A percentile compares a stretch with the other conserved stretches of the same genome.
phyloP scores from a whole-genome alignment of 192 early-diverging fungal genomes.

The Backusella circina region DNA sequence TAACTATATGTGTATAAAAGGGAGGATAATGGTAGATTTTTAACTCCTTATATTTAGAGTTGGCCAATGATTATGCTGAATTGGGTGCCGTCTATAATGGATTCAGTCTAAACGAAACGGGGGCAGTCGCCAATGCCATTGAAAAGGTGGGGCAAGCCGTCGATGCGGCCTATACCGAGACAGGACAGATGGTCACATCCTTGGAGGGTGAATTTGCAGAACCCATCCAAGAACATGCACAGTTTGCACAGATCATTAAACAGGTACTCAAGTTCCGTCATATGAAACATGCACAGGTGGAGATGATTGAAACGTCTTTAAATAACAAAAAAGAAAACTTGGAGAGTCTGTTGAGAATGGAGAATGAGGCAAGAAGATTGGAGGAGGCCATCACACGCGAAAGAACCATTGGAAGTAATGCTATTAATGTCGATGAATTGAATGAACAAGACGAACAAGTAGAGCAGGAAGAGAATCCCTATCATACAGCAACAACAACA shows the following conservation, averaged over 20 bases:
- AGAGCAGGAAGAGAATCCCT: background rate
- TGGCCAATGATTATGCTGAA: constrained; percentile 74
- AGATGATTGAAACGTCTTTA: constrained; percentile 69
- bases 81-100: constrained; percentile 92
- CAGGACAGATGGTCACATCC: constrained; percentile 57
- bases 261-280: constrained; percentile 82
- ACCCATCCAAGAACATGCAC: constrained; percentile 86
- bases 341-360: constrained; percentile 59
- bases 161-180: constrained; percentile 78
- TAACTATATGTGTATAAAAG: background rate
- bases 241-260: constrained; percentile 85
- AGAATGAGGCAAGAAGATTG: constrained; percentile 68
- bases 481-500: background rate
- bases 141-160: constrained; percentile 92
- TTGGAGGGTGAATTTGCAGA: constrained; percentile 81
- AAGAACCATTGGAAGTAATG: constrained; percentile 19
- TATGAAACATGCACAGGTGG: constrained; percentile 82
- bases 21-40: background rate
- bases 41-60: background rate
- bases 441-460: constrained; percentile 19
- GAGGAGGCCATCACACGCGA: constrained; percentile 61
- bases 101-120: constrained; percentile 85
- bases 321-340: constrained; percentile 66
- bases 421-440: constrained; percentile 12
- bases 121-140: constrained; percentile 74